Evolutionary conservation across 352 stramenopile species (phyloP), one percentile per base, ranked within the genome.

Genomic region (Phytophthora tentaculata): DNA sequence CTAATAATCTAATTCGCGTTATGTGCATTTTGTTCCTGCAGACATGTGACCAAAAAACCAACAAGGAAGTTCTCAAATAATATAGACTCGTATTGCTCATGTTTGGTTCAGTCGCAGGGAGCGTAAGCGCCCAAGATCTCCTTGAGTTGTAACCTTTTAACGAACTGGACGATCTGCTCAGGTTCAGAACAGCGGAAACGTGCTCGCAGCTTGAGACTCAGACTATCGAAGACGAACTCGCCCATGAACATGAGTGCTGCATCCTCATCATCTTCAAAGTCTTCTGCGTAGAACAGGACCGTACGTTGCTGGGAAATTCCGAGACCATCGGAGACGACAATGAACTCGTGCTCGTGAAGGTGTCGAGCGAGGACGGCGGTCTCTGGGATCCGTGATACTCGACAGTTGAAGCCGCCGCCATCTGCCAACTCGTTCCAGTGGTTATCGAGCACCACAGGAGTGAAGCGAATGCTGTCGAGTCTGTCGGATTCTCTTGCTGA

Each of bases 121-220:
- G 80, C 67, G 61, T 92, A 92, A 8, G 79, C 69, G 2, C 87
- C 84, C 22, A 93, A 83, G 26, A 94, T 83, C 32, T 89, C 77
- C 56, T 91, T 92, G 49, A 94, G 84, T 56, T 90, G 84, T 29
- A 94, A 71, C 43, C 80, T 83, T 67, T 89, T 90, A 2, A 94
- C 81, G 61, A 84, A 89, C 13, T 68, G 60, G 22, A 91, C 77
- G 50, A 92, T 87, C 22, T 76, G 76, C 19, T 90, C 79, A 7
- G 75, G 59, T 12, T 87, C 74, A 20, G 59, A 52, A 51, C 82
- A 91, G 5, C 84, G 81, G 35, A 94, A 94, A 44, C 69, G 77
- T n/a, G 84, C 83, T 47, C 68, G 73, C 14, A 95, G 51, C 56
- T 90, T 90, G 2, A 91, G 58, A 24, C 71, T 88, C 19, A 92